A percentile compares a stretch with the other conserved stretches of the same genome.
Evolutionary conservation across 192 early-diverging fungal genomes (phyloP).

Genomic region (Backusella psychrophila): DNA sequence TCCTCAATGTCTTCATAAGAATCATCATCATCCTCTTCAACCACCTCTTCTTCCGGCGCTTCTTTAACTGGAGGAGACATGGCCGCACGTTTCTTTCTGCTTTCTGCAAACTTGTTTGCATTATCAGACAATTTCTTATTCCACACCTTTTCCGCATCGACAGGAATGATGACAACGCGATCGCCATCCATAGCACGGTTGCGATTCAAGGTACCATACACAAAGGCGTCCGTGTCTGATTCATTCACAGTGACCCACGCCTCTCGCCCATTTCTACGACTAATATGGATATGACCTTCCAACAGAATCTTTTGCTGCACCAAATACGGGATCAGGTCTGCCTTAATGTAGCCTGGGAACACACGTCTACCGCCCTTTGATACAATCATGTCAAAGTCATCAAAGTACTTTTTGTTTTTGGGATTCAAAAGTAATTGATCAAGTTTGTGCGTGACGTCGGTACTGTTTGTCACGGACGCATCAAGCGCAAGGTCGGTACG

Average conservation of each 20-base stretch:
- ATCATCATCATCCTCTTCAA: constrained; percentile 36
- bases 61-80: constrained; percentile 25
- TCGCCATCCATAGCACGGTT: constrained; percentile 86
- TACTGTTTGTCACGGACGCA: not conserved
- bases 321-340: not conserved
- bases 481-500: not conserved
- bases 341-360: not conserved
- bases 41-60: constrained; percentile 42
- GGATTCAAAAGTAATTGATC: not conserved
- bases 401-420: not conserved
- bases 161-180: constrained; percentile 62
- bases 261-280: constrained; percentile 56
- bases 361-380: not conserved
- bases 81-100: constrained; percentile 33
- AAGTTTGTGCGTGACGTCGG: not conserved
- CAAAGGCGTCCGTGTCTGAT: constrained; percentile 67
- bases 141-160: constrained; percentile 58
- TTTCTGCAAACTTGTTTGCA: constrained; percentile 34
- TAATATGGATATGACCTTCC: not conserved
- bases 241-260: constrained; percentile 78
- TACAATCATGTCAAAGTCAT: not conserved
- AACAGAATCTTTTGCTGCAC: not conserved
- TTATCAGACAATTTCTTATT: constrained; percentile 38
- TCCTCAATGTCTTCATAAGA: constrained; percentile 41
- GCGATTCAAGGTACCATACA: constrained; percentile 57